Conservation (phyloP, 805 yeast genomes). For the Kazachstania viticola region DNA sequence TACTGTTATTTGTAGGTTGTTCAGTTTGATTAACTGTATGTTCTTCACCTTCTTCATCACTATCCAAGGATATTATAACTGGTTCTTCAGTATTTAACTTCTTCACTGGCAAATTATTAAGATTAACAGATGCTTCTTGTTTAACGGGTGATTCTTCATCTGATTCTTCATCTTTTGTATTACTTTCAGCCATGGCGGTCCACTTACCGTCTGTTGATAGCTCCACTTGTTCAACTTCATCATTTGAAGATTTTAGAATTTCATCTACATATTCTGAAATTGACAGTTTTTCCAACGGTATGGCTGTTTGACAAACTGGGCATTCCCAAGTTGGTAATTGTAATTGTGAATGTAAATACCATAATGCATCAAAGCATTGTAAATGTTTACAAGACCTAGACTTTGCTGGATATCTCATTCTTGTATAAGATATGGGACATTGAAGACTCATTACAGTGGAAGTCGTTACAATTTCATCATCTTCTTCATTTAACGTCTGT, state of each 20-base stretch:
- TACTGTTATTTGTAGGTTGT: no score
- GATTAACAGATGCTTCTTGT: conserved; percentile 2
- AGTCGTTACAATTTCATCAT: conserved; percentile 55
- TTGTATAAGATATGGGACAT: conserved; percentile 68
- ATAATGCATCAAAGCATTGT: conserved; percentile 77
- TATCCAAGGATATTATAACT: conserved; percentile 34
- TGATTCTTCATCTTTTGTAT: conserved; percentile 5
- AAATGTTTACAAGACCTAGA: conserved; percentile 65
- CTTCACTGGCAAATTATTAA: not conserved
- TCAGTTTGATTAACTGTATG: no score
- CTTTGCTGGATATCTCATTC: conserved; percentile 63
- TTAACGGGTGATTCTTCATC: conserved; percentile 4
- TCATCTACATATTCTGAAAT: conserved; percentile 65
- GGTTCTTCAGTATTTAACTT: conserved; percentile 2
- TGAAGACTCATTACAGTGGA: conserved; percentile 54
- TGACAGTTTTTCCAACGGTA: conserved; percentile 47
- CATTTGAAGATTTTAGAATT: conserved; percentile 42
- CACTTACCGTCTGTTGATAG: conserved; percentile 67
- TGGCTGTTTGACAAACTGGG: conserved; percentile 57
- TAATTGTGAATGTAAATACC: conserved; percentile 62
- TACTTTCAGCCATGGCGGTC: conserved; percentile 33
- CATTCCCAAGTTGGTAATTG: conserved; percentile 83
- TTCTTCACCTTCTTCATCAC: conserved; percentile 31
- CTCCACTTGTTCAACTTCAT: conserved; percentile 52
- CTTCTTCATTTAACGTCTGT: conserved; percentile 32